Evolutionary conservation across 257 asterid genomes (phyloP).

Genomic region (Lycium ferocissimum): DNA sequence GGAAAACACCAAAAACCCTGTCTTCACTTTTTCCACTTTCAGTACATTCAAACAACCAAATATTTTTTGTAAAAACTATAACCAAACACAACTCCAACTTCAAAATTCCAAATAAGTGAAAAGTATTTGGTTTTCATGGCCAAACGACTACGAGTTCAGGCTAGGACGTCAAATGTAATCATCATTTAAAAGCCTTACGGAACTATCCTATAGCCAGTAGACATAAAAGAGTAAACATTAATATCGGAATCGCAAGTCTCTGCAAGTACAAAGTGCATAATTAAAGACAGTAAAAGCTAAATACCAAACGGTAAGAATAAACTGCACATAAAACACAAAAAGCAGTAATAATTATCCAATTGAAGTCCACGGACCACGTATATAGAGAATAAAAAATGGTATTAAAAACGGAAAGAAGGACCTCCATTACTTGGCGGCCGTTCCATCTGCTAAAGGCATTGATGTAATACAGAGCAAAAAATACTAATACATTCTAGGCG

Average conservation of each 20-base stretch:
- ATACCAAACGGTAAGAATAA: neutral
- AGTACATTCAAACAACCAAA: too few species aligned
- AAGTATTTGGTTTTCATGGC: too few species aligned
- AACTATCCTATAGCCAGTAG: neutral
- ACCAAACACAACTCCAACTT: too few species aligned
- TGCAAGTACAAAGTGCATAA: neutral
- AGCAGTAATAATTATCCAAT: neutral
- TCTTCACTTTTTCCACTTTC: too few species aligned
- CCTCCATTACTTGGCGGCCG: constrained; percentile 94
- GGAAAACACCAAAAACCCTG: too few species aligned
- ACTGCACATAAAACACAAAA: neutral
- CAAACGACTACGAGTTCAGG: too few species aligned
- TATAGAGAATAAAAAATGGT: neutral
- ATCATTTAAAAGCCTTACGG: too few species aligned
- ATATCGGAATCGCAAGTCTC: neutral
- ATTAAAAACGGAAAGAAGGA: constrained; percentile 83
- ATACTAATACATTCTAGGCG: too few species aligned
- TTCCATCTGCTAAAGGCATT: constrained; percentile 59
- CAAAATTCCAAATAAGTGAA: too few species aligned
- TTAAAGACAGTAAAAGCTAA: neutral
- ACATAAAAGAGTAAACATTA: neutral
- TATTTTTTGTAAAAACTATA: too few species aligned
- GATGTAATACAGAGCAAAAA: neutral
- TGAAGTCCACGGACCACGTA: neutral
- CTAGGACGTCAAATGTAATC: too few species aligned